These are phyloP conservation scores for Sugiyamaella americana DNA, from an alignment of 805 yeast genomes.

Conservation along the genomic window DNA sequence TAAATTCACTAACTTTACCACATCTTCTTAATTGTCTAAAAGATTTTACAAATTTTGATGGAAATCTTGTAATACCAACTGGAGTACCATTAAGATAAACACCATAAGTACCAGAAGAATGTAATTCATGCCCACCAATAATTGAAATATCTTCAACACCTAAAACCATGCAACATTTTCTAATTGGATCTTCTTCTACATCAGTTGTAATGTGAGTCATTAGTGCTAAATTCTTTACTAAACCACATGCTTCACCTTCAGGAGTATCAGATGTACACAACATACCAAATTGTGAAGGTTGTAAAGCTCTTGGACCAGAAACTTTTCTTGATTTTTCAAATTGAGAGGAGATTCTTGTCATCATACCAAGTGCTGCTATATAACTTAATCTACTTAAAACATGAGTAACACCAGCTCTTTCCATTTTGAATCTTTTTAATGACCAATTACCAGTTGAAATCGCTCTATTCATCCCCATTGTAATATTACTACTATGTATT, in stretches of 20 bases:
- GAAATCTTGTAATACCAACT: constrained; percentile 82
- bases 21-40: constrained; percentile 79
- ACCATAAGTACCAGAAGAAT: constrained; percentile 71
- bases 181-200: constrained; percentile 89
- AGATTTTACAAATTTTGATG: constrained; percentile 68
- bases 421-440: constrained; percentile 97
- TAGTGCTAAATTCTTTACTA: constrained; percentile 91
- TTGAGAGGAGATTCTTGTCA: constrained; percentile 99
- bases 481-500: constrained; percentile 86
- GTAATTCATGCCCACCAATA: constrained; percentile 78
- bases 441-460: constrained; percentile 99
- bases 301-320: constrained; percentile 97
- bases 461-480: constrained; percentile 91
- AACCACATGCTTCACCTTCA: constrained; percentile 99
- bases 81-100: constrained; percentile 91
- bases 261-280: constrained; percentile 98
- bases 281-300: constrained; percentile 99
- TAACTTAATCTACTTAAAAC: constrained; percentile 86
- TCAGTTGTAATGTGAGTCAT: constrained; percentile 99
- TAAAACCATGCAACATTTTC: constrained; percentile 63
- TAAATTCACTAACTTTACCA: constrained; percentile 82
- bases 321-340: constrained; percentile 97
- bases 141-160: constrained; percentile 86
- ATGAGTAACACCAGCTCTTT: constrained; percentile 98
- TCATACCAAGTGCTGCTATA: constrained; percentile 96